A percentile compares a stretch with the other conserved stretches of the same genome.
Conservation (phyloP, 78 protist species). For the Chrysochromulina tobinii region DNA sequence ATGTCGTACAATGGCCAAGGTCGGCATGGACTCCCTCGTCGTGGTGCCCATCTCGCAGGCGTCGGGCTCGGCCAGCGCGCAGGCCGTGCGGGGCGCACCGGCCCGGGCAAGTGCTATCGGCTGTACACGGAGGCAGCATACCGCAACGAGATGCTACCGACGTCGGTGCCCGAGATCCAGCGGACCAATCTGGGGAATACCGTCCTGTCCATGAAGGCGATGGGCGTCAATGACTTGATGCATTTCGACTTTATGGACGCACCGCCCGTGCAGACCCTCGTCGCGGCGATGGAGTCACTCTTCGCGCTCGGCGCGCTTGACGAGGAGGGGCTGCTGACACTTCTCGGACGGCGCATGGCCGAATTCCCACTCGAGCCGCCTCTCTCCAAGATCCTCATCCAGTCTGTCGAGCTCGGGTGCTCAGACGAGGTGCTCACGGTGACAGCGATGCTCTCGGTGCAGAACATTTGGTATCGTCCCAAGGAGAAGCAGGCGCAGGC, state of each 20-base stretch:
- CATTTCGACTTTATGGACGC: conserved; percentile 98
- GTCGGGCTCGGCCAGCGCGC: conserved; percentile 58
- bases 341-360: conserved; percentile 95
- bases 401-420: conserved; percentile 92
- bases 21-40: conserved; percentile 94
- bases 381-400: conserved; percentile 86
- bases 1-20: conserved; percentile 89
- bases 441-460: conserved; percentile 92
- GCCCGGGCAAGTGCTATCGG: conserved; percentile 98
- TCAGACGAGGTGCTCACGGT: conserved; percentile 94
- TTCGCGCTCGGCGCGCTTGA: conserved; percentile 93
- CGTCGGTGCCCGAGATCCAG: conserved; percentile 98
- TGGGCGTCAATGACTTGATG: conserved; percentile 93
- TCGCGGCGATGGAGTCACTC: conserved; percentile 56
- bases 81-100: conserved; percentile 91
- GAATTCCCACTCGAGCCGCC: conserved; percentile 99
- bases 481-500: conserved; percentile 96
- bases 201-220: conserved; percentile 86
- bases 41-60: conserved; percentile 94
- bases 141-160: conserved; percentile 92
- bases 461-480: conserved; percentile 95
- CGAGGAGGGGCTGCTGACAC: conserved; percentile 97
- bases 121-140: conserved; percentile 97
- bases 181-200: conserved; percentile 95
- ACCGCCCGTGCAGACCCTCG: conserved; percentile 85